Evolutionary conservation across 139 green algal genomes (phyloP), one percentile per base, ranked within the genome.

Genomic region (Coelastrella sp.): DNA sequence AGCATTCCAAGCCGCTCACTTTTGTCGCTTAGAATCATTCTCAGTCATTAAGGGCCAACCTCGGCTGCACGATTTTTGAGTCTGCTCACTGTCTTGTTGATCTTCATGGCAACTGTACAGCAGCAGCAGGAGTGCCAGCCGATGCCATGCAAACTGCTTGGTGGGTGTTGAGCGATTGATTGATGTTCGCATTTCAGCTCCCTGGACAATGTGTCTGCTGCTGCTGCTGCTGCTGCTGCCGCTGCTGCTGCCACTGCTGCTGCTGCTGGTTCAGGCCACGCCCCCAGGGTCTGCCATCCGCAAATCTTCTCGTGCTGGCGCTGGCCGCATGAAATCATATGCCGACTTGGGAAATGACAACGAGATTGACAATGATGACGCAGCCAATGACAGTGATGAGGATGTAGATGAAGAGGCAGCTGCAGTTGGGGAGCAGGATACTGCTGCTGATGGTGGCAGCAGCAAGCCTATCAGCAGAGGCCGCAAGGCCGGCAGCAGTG

Each of bases 311-410:
- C 82, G 82, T 15, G 82, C 82, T 7, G 15, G 4, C 7, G 25
- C 61, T 0, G 25, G 25, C 17, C 65, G 57, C 19, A 11, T 27
- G 8, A 76, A 78, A 68, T 78, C 61, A 12, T 87, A 87, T 27
- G 63, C 61, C 25, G 82, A 87, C 63, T 35, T 78, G 35, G 19
- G 68, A 65, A n/a, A 61, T 83, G 78, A 61, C 78, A 83, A 83
- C 74, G 80, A 86, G 17, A n/a, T 74, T 58, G 80, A 73, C 8
- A 6, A 59, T 11, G 57, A 27, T 24, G 59, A 60, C 19, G 58
- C 14, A 27, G 61, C 78, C 11, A 63, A 24, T 78, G 60, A 65
- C 25, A 74, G 14, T 83, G 78, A 61, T 65, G 35, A 63, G 24
- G 35, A n/a, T 61, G 35, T 9, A 11, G 78, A 83, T 25, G 0